Percentiles rank a stretch among this genome's conserved stretches.
Evolutionary conservation across 768 basidiomycete genomes (phyloP).

Genomic region (Suillus clintonianus): DNA sequence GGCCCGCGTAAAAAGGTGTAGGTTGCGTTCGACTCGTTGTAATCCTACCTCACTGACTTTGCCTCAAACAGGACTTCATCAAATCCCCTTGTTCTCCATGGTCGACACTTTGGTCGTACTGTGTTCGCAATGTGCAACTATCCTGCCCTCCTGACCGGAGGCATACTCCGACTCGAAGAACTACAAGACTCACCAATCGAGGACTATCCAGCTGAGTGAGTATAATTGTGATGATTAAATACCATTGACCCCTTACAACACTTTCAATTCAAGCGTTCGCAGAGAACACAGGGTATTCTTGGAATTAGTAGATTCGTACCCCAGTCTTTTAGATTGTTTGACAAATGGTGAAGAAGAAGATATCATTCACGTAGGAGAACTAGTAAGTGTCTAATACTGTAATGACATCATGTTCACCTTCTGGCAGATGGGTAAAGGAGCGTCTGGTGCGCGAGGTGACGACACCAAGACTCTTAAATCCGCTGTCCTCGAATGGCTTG

Average conservation of each 20-base stretch:
- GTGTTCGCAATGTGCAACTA: constrained; percentile 18
- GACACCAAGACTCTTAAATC: constrained; percentile 21
- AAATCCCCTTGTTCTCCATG: constrained; percentile 20
- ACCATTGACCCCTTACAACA: neutral
- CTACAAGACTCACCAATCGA: neutral
- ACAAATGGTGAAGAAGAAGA: too few species aligned
- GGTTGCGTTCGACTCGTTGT: too few species aligned
- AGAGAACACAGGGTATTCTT: neutral
- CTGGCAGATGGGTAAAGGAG: constrained; percentile 12
- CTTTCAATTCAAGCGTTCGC: neutral
- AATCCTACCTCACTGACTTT: too few species aligned
- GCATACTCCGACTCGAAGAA: neutral
- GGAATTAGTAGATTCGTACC: neutral
- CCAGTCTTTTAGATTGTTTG: neutral
- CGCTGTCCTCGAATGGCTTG: constrained; percentile 23
- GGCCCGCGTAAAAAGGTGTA: too few species aligned
- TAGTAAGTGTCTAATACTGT: too few species aligned
- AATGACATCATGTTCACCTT: too few species aligned
- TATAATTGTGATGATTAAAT: neutral
- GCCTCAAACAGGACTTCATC: too few species aligned
- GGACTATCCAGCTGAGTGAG: neutral
- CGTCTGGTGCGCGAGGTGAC: constrained; percentile 22
- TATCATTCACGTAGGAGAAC: too few species aligned
- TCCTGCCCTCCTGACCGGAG: too few species aligned
- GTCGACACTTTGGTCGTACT: constrained; percentile 22